These are phyloP conservation scores for Boletus rex-veris DNA, from an alignment of 768 basidiomycete genomes.

Conservation along the genomic window DNA sequence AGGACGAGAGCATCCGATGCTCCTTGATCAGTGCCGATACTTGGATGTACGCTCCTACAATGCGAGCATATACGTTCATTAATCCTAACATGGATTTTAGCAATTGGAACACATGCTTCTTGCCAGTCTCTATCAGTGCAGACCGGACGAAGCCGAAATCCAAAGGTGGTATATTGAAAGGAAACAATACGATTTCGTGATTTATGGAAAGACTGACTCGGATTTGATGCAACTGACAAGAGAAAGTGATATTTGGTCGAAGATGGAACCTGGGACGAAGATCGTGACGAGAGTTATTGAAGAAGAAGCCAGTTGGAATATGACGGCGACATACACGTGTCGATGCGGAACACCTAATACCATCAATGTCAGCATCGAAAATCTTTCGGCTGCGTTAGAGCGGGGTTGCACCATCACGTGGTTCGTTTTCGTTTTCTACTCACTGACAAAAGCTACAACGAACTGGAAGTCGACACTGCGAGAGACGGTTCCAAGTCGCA, in stretches of 20 bases:
- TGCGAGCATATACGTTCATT: background rate
- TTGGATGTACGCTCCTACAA: background rate
- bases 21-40: slow-evolving; percentile 1
- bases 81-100: background rate
- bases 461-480: background rate
- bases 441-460: background rate
- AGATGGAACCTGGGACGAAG: background rate
- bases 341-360: background rate
- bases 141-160: background rate
- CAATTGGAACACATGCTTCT: background rate
- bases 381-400: too few species aligned
- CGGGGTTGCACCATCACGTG: background rate
- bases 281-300: slow-evolving; percentile 1
- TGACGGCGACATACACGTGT: background rate
- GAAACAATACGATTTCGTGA: slow-evolving; percentile 3
- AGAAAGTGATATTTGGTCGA: background rate
- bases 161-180: slow-evolving; percentile 1
- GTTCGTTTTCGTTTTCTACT: background rate
- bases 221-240: background rate
- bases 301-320: background rate
- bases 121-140: background rate
- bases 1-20: background rate
- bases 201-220: background rate
- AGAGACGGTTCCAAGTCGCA: background rate
- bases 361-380: background rate